A percentile compares a stretch with the other conserved stretches of the same genome.
Conservation (phyloP, 441 rosid species). For the Isatis lusitanica region DNA sequence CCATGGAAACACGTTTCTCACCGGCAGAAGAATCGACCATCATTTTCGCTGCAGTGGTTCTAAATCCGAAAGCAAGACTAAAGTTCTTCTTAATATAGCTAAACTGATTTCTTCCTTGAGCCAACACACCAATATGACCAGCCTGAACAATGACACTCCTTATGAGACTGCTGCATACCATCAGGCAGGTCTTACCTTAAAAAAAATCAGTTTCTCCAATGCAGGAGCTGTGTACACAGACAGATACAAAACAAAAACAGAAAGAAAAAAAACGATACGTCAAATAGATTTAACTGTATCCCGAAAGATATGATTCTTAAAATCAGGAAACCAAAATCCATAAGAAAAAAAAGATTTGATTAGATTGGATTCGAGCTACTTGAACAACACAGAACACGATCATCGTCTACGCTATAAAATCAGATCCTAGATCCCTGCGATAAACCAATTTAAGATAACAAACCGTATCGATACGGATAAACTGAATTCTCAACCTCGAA, state of each 20-base stretch:
- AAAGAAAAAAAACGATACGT: not conserved
- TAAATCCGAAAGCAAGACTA: constrained; percentile 40
- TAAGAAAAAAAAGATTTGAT: not conserved
- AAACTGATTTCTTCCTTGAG: constrained; percentile 42
- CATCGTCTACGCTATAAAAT: constrained; percentile 1
- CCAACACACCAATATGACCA: constrained; percentile 47
- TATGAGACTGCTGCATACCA: constrained; percentile 71
- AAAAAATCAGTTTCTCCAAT: constrained; percentile 37
- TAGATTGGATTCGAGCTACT: constrained; percentile 1
- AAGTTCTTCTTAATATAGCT: constrained; percentile 36
- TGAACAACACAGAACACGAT: not conserved
- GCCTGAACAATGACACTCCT: constrained; percentile 65
- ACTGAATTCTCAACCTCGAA: not conserved
- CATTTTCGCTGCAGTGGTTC: constrained; percentile 45
- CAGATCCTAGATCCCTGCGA: not conserved
- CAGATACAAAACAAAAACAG: not conserved
- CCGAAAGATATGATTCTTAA: not conserved
- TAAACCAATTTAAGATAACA: not conserved
- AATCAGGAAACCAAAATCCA: not conserved
- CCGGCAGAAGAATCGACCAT: constrained; percentile 73
- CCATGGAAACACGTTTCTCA: constrained; percentile 44
- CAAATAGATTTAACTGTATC: not conserved
- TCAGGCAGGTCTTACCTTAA: constrained; percentile 40
- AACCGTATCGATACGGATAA: constrained; percentile 6
- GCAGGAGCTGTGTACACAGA: not conserved